Conservation (phyloP, 1,139 yeast species). For the Yamadazyma songkhlaensis region DNA sequence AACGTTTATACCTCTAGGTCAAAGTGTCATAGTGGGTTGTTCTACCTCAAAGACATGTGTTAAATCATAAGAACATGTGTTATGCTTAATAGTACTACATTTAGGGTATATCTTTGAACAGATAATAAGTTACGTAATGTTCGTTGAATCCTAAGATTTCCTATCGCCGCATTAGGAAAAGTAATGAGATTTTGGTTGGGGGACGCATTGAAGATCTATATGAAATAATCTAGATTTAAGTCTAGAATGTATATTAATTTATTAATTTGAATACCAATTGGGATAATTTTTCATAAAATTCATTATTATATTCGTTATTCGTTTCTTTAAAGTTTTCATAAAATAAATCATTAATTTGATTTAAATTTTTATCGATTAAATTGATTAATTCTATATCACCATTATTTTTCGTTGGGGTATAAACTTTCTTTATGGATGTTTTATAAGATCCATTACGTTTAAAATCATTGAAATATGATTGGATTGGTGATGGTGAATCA, state of each 20-base stretch:
- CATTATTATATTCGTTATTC: constrained; percentile 7
- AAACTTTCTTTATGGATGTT: constrained; percentile 36
- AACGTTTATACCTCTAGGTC: no score
- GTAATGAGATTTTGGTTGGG: no score
- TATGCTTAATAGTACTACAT: no score
- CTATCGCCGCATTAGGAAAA: no score
- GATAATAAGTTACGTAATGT: no score
- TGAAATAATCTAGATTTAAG: no score
- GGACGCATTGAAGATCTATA: no score
- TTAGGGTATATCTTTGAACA: no score
- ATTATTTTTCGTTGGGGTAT: constrained; percentile 30
- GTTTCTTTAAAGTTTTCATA: constrained; percentile 6
- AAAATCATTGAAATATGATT: constrained; percentile 7
- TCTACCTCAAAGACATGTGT: no score
- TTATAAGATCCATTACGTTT: constrained; percentile 24
- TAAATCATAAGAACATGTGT: no score
- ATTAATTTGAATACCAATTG: constrained; percentile 16
- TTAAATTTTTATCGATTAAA: constrained; percentile 24
- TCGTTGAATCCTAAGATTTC: no score
- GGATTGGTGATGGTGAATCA: constrained; percentile 8
- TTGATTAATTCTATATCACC: constrained; percentile 30
- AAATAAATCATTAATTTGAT: constrained; percentile 26
- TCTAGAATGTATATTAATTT: not conserved
- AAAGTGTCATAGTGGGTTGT: no score
- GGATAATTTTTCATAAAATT: constrained; percentile 20